Base-by-base conservation (phyloP, 495 filamentous ascomycete species). In the Emericellopsis terricola region DNA sequence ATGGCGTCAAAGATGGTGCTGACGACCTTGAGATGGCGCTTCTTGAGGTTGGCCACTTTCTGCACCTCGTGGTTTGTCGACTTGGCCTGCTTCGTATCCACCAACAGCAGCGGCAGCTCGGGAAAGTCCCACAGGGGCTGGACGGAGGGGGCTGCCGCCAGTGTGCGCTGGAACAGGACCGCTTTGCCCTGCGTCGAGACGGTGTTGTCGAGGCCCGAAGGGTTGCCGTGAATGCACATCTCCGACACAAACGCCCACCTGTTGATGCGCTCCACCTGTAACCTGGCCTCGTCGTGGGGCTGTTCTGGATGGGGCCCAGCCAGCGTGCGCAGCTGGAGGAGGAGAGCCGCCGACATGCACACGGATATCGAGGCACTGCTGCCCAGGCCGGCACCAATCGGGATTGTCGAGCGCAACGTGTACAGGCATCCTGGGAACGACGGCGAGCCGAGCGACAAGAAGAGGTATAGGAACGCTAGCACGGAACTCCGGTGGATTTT, bases 171-270 rank as follows among this genome's bases (percentile, higher is more conserved):
- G 59, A 91, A 97, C 19, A 93, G 63, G 2, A 94, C 85, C 3
- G 85, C 89, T 59, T 87, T 93, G 34, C 89, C 89, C 42, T 82
- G 73, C 8, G 83, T 78, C 28, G 87, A 61, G 32, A 97, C 87
- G n/a, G 89, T 96, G 53, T 97, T 97, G 59, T 97, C 89, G 33
- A 97, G 81, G 0, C 89, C 89, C 7, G 81, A 91, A 3, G 89
- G 87, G 49, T 93, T 93, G 17, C 86, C 86, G 53, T 97, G 89
- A 28, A 94, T 94, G 46, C 82, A 86, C 68, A 94, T 76, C 57
- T 97, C 89, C 17, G 81, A 83, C 1, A 96, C 89, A 49, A 91
- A 94, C 0, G 89, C 87, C 89, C 89, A 97, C 34, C 78, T 72
- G 50, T 97, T 97, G 47, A 97, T 91, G 36, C 86, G 74, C 57